Conservation (phyloP, 257 asterid genomes). For the Nicotiana sylvestris region DNA sequence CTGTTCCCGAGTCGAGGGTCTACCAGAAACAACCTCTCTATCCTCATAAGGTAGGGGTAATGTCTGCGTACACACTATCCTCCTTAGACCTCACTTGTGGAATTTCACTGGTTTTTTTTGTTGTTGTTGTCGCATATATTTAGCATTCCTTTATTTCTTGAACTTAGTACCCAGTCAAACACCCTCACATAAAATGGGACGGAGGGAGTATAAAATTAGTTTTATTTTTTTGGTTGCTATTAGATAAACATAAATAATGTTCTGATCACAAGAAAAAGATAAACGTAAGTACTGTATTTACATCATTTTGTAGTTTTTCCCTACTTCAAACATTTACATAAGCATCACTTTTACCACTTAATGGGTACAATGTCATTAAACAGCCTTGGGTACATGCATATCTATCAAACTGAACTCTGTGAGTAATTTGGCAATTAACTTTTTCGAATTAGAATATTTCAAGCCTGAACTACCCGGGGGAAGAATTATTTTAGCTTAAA, state of each 20-base stretch:
- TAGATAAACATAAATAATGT: not conserved
- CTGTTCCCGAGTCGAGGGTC: too few species aligned
- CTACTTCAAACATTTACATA: slow-evolving; percentile 1
- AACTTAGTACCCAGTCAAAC: not conserved
- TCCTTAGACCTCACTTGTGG: too few species aligned
- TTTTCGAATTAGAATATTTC: not conserved
- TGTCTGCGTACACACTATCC: too few species aligned
- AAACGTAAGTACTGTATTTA: not conserved
- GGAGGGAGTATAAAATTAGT: not conserved
- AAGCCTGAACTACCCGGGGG: not conserved
- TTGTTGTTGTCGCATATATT: not conserved
- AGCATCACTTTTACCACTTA: not conserved
- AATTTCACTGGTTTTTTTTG: too few species aligned
- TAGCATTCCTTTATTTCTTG: not conserved
- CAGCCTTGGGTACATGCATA: not conserved
- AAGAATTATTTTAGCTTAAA: not conserved
- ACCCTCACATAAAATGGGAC: not conserved
- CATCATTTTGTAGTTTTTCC: not conserved
- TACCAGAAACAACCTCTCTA: too few species aligned
- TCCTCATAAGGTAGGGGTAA: too few species aligned
- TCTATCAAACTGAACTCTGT: not conserved
- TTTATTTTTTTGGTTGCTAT: not conserved
- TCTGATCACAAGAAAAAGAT: not conserved
- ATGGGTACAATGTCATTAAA: not conserved
- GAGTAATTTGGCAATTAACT: not conserved